Conservation (phyloP, 78 protist genomes). For the Cyanophora paradoxa region DNA sequence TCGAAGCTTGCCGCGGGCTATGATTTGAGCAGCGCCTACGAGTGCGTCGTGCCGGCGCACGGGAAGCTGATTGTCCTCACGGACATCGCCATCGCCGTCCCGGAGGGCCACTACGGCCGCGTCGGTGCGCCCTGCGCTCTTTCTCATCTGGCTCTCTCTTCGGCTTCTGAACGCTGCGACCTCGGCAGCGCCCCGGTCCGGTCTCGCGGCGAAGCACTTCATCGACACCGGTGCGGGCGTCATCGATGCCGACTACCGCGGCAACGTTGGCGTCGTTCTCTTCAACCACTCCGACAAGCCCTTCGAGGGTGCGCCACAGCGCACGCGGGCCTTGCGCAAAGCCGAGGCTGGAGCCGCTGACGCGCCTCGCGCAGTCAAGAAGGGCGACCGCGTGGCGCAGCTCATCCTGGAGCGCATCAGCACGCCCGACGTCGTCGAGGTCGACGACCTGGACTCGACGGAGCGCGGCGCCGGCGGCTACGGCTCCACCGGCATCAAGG, state of each 20-base stretch:
- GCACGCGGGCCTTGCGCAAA: background rate
- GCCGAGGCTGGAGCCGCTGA: background rate
- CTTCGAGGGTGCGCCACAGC: slow-evolving; percentile 1
- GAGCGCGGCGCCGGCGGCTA: slow-evolving; percentile 61
- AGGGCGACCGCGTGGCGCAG: slow-evolving; percentile 70
- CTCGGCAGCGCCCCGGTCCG: slow-evolving; percentile 75
- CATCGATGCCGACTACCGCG: slow-evolving; percentile 66
- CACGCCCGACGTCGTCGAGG: slow-evolving; percentile 49
- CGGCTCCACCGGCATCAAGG: slow-evolving; percentile 65
- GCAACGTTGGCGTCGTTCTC: slow-evolving; percentile 72
- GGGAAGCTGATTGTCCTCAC: slow-evolving; percentile 73
- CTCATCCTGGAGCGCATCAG: slow-evolving; percentile 47
- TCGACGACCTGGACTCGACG: slow-evolving; percentile 47
- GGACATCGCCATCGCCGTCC: slow-evolving; percentile 55
- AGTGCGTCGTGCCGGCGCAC: slow-evolving; percentile 41
- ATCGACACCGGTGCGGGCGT: slow-evolving; percentile 63
- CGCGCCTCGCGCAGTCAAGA: slow-evolving; percentile 3
- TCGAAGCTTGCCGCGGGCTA: slow-evolving; percentile 60
- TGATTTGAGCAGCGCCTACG: slow-evolving; percentile 56
- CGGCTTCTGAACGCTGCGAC: no score
- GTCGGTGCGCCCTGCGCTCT: slow-evolving; percentile 21
- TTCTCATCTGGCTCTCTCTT: background rate
- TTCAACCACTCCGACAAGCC: slow-evolving; percentile 58
- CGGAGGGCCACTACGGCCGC: slow-evolving; percentile 66
- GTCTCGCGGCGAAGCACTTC: slow-evolving; percentile 68